Evolutionary conservation across 495 filamentous ascomycete species (phyloP).

Genomic region (Lophiostoma macrostomum): DNA sequence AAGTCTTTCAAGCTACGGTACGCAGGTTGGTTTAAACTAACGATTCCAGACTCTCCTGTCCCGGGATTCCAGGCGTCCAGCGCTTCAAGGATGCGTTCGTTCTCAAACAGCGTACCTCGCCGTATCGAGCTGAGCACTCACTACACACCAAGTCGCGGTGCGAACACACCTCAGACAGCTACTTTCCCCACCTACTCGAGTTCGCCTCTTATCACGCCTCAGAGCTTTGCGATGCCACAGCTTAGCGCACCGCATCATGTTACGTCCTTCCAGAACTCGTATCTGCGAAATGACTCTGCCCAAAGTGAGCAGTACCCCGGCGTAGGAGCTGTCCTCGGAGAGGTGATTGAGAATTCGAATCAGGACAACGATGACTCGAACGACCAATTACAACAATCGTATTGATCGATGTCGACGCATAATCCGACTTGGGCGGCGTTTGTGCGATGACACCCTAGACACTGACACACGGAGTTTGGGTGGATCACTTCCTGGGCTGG

Average conservation of each 20-base stretch:
- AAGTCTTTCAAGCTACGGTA: constrained; percentile 11
- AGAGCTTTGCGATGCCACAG: constrained; percentile 32
- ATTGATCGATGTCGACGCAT: constrained; percentile 10
- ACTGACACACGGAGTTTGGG: constrained; percentile 2
- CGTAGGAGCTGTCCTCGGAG: constrained; percentile 30
- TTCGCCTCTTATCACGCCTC: constrained; percentile 34
- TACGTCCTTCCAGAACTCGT: constrained; percentile 36
- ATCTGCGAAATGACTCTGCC: constrained; percentile 34
- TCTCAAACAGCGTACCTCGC: constrained; percentile 33
- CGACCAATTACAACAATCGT: constrained; percentile 20
- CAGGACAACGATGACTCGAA: constrained; percentile 31
- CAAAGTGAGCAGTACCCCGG: constrained; percentile 29
- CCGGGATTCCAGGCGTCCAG: constrained; percentile 37
- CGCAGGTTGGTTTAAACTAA: constrained; percentile 1
- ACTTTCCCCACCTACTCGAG: constrained; percentile 38
- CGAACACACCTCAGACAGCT: constrained; percentile 35
- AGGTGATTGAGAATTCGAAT: constrained; percentile 30
- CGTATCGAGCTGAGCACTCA: constrained; percentile 38
- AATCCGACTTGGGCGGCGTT: background rate
- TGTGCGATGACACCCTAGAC: background rate
- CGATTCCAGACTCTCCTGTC: constrained; percentile 34
- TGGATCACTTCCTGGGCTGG: background rate
- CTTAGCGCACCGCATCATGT: constrained; percentile 39
- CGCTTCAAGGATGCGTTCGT: constrained; percentile 36
- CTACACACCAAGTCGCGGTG: constrained; percentile 29